Evolutionary conservation across 305 asterid genomes (phyloP).

Genomic region (Rubia occidens): DNA sequence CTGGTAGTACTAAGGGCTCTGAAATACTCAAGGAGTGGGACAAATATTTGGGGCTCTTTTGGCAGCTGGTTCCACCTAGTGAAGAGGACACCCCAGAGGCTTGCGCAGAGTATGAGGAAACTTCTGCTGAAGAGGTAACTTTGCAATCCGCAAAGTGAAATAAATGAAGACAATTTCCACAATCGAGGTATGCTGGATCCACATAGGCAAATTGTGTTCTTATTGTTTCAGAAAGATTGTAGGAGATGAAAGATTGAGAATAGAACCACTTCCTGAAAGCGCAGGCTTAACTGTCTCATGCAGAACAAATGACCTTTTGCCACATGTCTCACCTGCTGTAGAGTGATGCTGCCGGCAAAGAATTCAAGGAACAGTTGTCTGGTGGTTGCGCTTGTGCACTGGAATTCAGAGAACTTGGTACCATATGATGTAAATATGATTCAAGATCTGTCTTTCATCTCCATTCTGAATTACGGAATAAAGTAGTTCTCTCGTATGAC

Average conservation of each 20-base stretch:
- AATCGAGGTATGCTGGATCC: neutral
- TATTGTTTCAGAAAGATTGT: slow-evolving; percentile 5
- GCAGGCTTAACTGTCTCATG: slow-evolving; percentile 10
- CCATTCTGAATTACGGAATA: neutral
- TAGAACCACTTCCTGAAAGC: slow-evolving; percentile 4
- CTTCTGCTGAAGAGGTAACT: slow-evolving; percentile 45
- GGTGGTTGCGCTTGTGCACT: slow-evolving; percentile 2
- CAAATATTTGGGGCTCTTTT: slow-evolving; percentile 69
- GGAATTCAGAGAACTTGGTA: slow-evolving; percentile 4
- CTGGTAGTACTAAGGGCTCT: slow-evolving; percentile 76
- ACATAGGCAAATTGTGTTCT: neutral
- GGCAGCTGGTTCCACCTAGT: slow-evolving; percentile 99
- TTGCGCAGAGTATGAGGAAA: slow-evolving; percentile 56
- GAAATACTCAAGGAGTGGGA: slow-evolving; percentile 78
- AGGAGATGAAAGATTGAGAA: slow-evolving; percentile 8
- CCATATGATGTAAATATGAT: neutral
- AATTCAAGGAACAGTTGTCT: neutral
- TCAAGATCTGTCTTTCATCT: neutral
- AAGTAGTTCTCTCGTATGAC: neutral
- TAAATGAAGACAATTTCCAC: neutral
- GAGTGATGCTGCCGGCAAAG: slow-evolving; percentile 19
- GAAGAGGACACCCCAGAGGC: slow-evolving; percentile 99
- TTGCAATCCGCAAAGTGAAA: slow-evolving; percentile 51
- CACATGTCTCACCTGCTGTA: slow-evolving; percentile 12
- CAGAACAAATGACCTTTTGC: slow-evolving; percentile 13